Conservation (phyloP, 1,139 yeast species). For the Saccharomyces pastorianus region DNA sequence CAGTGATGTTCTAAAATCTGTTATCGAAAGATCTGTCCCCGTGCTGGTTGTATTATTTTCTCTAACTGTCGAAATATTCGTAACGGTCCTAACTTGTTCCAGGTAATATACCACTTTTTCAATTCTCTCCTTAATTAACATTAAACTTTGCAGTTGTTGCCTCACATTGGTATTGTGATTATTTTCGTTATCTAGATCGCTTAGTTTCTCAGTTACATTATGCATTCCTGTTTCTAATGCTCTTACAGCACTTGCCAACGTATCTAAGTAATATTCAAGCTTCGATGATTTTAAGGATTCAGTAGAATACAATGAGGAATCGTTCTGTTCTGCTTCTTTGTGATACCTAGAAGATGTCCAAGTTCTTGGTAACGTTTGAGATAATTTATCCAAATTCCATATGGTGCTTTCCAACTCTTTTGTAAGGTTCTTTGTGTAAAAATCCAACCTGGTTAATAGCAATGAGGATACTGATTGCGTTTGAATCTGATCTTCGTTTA, state of each 20-base stretch:
- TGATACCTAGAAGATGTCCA: constrained; percentile 13
- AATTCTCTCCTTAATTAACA: constrained; percentile 40
- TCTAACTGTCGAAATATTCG: constrained; percentile 21
- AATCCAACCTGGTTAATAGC: constrained; percentile 52
- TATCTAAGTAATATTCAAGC: constrained; percentile 55
- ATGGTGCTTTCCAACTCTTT: constrained; percentile 44
- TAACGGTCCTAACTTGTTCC: constrained; percentile 36
- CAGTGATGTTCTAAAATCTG: constrained; percentile 38
- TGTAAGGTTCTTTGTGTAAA: constrained; percentile 49
- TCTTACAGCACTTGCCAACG: constrained; percentile 49
- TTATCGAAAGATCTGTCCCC: constrained; percentile 8
- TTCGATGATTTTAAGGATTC: constrained; percentile 37
- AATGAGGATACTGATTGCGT: constrained; percentile 35
- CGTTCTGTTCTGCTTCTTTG: constrained; percentile 3
- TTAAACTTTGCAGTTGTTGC: constrained; percentile 39
- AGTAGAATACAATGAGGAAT: constrained; percentile 12
- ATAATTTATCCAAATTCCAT: constrained; percentile 35
- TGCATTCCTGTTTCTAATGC: constrained; percentile 46
- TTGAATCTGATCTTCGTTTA: constrained; percentile 20
- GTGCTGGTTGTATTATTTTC: constrained; percentile 6
- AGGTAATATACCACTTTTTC: constrained; percentile 40
- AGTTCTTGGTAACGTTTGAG: constrained; percentile 25
- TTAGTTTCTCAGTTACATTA: constrained; percentile 29
- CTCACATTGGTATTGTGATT: constrained; percentile 29
- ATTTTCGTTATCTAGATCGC: constrained; percentile 15